Percentiles rank a stretch among this genome's conserved stretches.
Evolutionary conservation across 2,329 filamentous ascomycete species (phyloP).

Genomic region (Rutstroemia sp.): DNA sequence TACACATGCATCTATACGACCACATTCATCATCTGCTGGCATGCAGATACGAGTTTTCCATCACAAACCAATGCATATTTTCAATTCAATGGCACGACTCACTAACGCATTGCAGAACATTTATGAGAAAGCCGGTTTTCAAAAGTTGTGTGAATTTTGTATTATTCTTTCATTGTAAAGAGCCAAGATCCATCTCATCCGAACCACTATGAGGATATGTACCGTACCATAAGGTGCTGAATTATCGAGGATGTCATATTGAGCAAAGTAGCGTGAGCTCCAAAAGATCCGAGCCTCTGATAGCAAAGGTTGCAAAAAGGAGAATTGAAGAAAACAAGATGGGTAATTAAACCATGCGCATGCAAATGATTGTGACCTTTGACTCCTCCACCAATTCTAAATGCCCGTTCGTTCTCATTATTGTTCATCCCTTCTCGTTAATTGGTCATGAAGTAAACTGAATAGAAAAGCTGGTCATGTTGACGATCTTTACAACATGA

Average conservation of each 20-base stretch:
- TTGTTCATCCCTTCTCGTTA: constrained; percentile 11
- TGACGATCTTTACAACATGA: constrained; percentile 20
- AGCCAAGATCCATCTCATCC: constrained; percentile 6
- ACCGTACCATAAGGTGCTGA: constrained; percentile 15
- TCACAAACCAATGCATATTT: background rate
- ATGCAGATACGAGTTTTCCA: background rate
- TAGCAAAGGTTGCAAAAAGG: background rate
- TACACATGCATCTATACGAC: too few relatives aligned
- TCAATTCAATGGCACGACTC: background rate
- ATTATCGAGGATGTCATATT: constrained; percentile 14
- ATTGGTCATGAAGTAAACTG: background rate
- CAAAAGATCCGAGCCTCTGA: constrained; percentile 15
- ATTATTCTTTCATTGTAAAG: constrained; percentile 4
- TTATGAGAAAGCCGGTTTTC: background rate
- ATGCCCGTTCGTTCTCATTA: constrained; percentile 5
- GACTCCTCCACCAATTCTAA: constrained; percentile 12
- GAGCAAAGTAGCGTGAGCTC: constrained; percentile 15
- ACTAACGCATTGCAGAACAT: background rate
- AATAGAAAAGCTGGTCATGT: constrained; percentile 6
- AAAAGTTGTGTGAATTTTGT: constrained; percentile 1
- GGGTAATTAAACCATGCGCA: background rate
- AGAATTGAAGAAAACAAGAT: constrained; percentile 10
- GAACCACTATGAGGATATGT: constrained; percentile 13
- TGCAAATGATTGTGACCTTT: constrained; percentile 18
- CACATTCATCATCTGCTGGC: background rate